These are phyloP conservation scores for Chionographis japonica DNA, from an alignment of 106 monocot species.

Conservation along the genomic window DNA sequence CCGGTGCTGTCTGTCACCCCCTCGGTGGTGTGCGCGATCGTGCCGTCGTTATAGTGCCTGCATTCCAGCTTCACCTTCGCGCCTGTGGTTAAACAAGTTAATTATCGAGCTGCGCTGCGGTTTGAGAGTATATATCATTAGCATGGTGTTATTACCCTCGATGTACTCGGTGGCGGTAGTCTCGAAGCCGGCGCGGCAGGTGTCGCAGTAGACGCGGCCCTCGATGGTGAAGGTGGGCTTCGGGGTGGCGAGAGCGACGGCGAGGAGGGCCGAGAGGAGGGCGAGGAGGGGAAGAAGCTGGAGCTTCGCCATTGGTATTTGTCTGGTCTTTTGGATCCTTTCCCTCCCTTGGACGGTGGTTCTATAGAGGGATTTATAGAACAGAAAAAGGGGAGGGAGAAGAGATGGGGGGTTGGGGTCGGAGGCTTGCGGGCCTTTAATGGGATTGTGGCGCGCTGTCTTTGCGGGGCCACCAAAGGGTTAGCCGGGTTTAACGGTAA, in stretches of 20 bases:
- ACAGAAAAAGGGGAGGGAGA: no score
- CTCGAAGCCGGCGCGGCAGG: conserved; percentile 15
- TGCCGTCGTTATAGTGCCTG: conserved; percentile 8
- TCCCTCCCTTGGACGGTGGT: no score
- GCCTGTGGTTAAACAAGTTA: neutral
- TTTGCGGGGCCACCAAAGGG: no score
- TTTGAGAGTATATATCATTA: no score
- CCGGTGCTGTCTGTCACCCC: conserved; percentile 10
- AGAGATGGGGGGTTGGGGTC: no score
- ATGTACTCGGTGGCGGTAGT: conserved; percentile 19
- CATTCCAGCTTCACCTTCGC: conserved; percentile 23
- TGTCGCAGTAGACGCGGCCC: conserved; percentile 18
- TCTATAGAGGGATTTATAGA: no score
- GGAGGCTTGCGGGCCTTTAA: no score
- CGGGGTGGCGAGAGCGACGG: neutral
- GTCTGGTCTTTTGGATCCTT: no score
- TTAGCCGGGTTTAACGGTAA: no score
- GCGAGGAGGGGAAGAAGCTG: neutral
- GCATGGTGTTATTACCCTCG: neutral
- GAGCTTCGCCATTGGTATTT: conserved; percentile 4
- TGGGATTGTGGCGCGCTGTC: no score
- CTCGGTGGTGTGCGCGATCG: neutral
- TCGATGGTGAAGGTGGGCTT: neutral
- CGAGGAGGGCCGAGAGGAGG: neutral
- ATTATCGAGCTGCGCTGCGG: no score